Percentiles rank a stretch among this genome's conserved stretches.
Evolutionary conservation across 2,329 filamentous ascomycete genomes (phyloP).

Genomic region (Cercospora sp.): DNA sequence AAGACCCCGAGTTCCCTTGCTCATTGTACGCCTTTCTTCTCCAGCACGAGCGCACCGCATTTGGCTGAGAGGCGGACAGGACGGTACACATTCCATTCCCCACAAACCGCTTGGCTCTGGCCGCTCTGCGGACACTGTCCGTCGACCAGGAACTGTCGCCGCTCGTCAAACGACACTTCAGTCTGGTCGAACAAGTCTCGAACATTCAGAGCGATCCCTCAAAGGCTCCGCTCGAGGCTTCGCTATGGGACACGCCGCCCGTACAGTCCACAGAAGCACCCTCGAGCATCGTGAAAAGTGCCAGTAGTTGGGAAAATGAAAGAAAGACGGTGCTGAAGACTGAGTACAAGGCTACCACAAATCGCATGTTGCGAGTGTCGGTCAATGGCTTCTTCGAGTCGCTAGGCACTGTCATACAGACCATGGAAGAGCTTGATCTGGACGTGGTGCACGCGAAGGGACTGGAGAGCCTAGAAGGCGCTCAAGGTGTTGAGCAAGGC

Average conservation of each 20-base stretch:
- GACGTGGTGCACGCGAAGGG: conserved; percentile 66
- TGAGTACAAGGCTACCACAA: conserved; percentile 83
- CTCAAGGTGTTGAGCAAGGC: conserved; percentile 42
- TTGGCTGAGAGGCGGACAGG: conserved; percentile 46
- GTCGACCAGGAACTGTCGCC: conserved; percentile 90
- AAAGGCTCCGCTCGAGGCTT: conserved; percentile 26
- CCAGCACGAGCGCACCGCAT: background rate
- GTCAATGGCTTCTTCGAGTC: conserved; percentile 97
- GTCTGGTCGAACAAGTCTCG: conserved; percentile 45
- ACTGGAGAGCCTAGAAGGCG: conserved; percentile 44
- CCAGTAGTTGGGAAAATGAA: conserved; percentile 33
- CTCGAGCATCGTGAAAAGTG: conserved; percentile 17
- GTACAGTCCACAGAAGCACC: conserved; percentile 9
- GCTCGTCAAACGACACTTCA: conserved; percentile 72
- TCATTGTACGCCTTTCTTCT: conserved; percentile 27
- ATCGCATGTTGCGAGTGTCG: conserved; percentile 92
- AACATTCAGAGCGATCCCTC: conserved; percentile 19
- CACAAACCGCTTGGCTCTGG: conserved; percentile 71
- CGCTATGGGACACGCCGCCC: conserved; percentile 19
- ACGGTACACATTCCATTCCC: conserved; percentile 79
- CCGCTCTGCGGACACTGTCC: conserved; percentile 71
- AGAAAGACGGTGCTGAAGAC: conserved; percentile 63
- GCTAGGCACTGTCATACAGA: conserved; percentile 76
- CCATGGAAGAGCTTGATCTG: conserved; percentile 86
- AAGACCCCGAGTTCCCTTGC: conserved; percentile 29